Conservation (phyloP, 2,329 filamentous ascomycete genomes). For the Epichloe gansuensis region DNA sequence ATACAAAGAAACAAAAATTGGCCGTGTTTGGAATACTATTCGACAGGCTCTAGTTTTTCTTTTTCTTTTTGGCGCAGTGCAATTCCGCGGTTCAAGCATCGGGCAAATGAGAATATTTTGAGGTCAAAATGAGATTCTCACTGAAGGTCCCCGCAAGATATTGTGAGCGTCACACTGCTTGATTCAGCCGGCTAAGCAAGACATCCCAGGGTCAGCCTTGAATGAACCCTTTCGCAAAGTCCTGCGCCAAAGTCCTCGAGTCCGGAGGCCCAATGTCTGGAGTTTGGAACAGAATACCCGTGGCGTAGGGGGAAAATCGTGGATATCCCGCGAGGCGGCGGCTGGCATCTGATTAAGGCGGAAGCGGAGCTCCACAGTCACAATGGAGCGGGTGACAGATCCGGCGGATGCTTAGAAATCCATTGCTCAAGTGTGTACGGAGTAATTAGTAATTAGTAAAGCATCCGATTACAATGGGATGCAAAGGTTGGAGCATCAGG, state of each 20-base stretch:
- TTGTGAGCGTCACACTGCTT: not conserved
- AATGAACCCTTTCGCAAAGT: not conserved
- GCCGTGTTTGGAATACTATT: not conserved
- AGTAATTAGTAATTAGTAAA: no score
- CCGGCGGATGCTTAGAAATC: conserved; percentile 8
- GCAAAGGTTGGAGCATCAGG: no score
- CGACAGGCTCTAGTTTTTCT: not conserved
- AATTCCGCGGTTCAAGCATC: not conserved
- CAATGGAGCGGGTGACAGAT: conserved; percentile 3
- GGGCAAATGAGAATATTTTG: not conserved
- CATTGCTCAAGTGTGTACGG: not conserved
- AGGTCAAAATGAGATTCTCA: not conserved
- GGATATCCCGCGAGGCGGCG: not conserved
- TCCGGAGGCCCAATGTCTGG: not conserved
- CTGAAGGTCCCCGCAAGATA: not conserved
- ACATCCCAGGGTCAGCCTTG: not conserved
- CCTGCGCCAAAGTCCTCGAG: not conserved
- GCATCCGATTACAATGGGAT: no score
- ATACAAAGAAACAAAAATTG: not conserved
- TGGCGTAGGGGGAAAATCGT: not conserved
- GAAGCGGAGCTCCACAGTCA: conserved; percentile 6
- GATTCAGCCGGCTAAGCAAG: not conserved
- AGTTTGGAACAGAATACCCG: not conserved
- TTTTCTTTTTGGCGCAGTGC: not conserved
- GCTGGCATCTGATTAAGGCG: not conserved